Percentiles rank a stretch among this genome's conserved stretches.
phyloP scores from a whole-genome alignment of 768 basidiomycete species.

The Rhodosporidiobolus sp. region DNA sequence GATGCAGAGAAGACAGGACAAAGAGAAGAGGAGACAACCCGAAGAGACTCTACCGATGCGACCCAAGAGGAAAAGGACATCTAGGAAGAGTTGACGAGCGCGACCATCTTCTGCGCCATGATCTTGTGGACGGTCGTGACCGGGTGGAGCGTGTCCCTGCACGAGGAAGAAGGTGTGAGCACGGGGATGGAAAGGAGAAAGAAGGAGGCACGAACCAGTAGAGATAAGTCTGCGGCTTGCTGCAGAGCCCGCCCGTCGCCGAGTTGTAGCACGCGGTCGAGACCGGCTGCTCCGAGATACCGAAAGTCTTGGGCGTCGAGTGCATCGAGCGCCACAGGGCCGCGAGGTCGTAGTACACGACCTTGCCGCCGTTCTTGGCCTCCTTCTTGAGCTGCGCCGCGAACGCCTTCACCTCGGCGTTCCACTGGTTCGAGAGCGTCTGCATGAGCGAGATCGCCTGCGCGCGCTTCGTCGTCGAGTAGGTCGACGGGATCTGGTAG shows the following conservation, averaged over 20 bases:
- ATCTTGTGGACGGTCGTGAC: slow-evolving; percentile 22
- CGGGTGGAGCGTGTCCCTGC: slow-evolving; percentile 39
- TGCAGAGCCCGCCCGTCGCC: slow-evolving; percentile 19
- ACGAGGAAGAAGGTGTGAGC: too few species aligned
- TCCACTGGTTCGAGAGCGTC: slow-evolving; percentile 32
- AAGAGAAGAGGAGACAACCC: too few species aligned
- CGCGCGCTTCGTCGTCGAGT: background rate
- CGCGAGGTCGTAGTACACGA: slow-evolving; percentile 23
- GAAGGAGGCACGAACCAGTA: too few species aligned
- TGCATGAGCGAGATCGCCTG: slow-evolving; percentile 25
- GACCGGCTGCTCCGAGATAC: slow-evolving; percentile 9
- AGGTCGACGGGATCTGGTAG: slow-evolving; percentile 4
- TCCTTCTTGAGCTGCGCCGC: slow-evolving; percentile 1
- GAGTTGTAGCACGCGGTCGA: slow-evolving; percentile 26
- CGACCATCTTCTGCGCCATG: slow-evolving; percentile 31
- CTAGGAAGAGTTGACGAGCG: slow-evolving; percentile 7
- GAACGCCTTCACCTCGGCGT: slow-evolving; percentile 24
- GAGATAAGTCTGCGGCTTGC: slow-evolving; percentile 16
- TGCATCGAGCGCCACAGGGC: slow-evolving; percentile 20
- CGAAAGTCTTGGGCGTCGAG: background rate
- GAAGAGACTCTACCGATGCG: too few species aligned
- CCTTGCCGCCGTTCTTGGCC: background rate
- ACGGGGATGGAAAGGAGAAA: too few species aligned
- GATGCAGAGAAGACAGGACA: too few species aligned
- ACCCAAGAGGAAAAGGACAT: too few species aligned